Percentiles rank a stretch among this genome's conserved stretches.
Evolutionary conservation across 371 early-diverging fungal genomes (phyloP).

Genomic region (Rhizopus delemar): DNA sequence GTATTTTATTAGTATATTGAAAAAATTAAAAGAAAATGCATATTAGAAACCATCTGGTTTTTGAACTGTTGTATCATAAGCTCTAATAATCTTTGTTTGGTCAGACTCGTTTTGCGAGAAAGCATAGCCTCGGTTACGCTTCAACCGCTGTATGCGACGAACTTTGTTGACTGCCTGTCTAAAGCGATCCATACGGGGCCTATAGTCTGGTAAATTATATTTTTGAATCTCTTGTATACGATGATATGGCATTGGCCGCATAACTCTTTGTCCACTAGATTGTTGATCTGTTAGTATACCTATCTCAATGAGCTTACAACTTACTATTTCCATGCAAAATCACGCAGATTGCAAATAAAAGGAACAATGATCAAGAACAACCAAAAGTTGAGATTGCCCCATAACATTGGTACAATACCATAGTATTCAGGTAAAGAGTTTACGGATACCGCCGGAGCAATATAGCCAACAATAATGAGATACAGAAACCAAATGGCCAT

Average conservation of each 20-base stretch:
- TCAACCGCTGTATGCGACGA: conserved; percentile 88
- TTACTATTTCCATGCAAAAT: conserved; percentile 88
- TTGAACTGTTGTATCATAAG: conserved; percentile 92
- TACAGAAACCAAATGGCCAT: conserved; percentile 81
- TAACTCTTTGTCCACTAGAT: conserved; percentile 31
- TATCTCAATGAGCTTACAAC: conserved; percentile 16
- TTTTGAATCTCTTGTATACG: conserved; percentile 97
- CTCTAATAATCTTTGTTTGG: conserved; percentile 88
- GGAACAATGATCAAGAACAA: conserved; percentile 76
- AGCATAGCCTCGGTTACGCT: conserved; percentile 92
- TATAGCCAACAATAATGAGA: conserved; percentile 73
- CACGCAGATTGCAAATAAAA: conserved; percentile 70
- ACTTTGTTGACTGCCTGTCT: conserved; percentile 95
- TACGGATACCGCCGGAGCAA: conserved; percentile 61
- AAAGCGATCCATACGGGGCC: conserved; percentile 95
- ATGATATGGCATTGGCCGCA: conserved; percentile 74
- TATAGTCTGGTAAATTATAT: conserved; percentile 93
- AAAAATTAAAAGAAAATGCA: too few species aligned
- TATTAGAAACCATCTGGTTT: conserved; percentile 74
- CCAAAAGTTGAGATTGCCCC: conserved; percentile 78
- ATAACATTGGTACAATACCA: conserved; percentile 68
- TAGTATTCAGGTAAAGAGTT: conserved; percentile 73
- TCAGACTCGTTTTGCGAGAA: conserved; percentile 96
- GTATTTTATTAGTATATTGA: too few species aligned
- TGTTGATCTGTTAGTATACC: not conserved